Evolutionary conservation across 345 rosid genomes (phyloP).

Genomic region (Melaleuca quinquenervia): DNA sequence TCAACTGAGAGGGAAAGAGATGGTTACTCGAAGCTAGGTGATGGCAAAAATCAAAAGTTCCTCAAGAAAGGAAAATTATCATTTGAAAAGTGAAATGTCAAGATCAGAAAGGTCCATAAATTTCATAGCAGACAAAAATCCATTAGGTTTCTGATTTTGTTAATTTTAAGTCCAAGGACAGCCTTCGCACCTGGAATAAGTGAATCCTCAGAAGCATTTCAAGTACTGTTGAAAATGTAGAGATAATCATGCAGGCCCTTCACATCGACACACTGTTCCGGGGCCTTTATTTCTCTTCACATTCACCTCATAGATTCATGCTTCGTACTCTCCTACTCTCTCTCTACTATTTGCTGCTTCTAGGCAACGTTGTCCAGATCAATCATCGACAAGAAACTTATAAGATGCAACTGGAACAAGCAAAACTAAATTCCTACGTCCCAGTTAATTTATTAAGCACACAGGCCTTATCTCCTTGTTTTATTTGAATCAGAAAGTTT

Average conservation of each 20-base stretch:
- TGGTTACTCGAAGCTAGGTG: not conserved
- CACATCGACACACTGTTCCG: not conserved
- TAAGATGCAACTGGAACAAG: not conserved
- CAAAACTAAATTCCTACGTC: not conserved
- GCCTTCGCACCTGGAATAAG: not conserved
- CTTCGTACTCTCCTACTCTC: not conserved
- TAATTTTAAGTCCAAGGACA: not conserved
- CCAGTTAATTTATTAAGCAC: not conserved
- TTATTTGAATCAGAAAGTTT: not conserved
- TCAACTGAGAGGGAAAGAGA: not conserved
- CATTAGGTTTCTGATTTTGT: not conserved
- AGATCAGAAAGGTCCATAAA: too few relatives aligned
- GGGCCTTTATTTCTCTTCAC: not conserved
- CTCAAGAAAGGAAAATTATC: not conserved
- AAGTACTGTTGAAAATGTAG: not conserved
- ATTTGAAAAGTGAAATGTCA: not conserved
- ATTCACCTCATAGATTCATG: not conserved
- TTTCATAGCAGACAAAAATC: not conserved
- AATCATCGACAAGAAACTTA: too few relatives aligned
- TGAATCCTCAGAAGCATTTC: not conserved
- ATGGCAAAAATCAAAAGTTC: not conserved
- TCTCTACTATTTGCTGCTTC: too few relatives aligned
- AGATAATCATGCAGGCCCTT: not conserved
- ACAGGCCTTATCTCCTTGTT: not conserved
- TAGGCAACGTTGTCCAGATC: too few relatives aligned